Conservation (phyloP, 805 yeast genomes). For the Candida vartiovaarae region DNA sequence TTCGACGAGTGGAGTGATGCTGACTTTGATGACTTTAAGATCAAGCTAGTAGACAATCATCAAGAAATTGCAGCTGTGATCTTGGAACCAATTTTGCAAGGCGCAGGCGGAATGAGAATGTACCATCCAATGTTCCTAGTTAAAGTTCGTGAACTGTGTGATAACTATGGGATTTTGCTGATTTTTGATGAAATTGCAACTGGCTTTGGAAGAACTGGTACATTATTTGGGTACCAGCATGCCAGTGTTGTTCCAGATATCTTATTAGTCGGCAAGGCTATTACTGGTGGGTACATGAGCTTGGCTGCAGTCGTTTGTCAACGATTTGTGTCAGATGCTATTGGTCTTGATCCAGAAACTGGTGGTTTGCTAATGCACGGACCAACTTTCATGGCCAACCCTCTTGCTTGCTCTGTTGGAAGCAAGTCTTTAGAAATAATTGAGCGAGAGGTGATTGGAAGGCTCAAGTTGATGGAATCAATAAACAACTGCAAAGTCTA, state of each 20-base stretch:
- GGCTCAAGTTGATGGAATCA: conserved; percentile 4
- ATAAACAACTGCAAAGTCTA: not conserved
- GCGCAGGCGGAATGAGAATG: conserved; percentile 33
- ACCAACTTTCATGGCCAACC: conserved; percentile 25
- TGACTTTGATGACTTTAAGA: conserved; percentile 24
- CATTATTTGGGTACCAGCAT: conserved; percentile 29
- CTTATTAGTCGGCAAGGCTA: conserved; percentile 21
- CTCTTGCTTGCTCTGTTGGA: conserved; percentile 24
- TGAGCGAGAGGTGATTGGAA: conserved; percentile 19
- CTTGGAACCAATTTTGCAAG: conserved; percentile 31
- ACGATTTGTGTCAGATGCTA: conserved; percentile 13
- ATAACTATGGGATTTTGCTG: conserved; percentile 21
- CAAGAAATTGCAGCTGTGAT: conserved; percentile 30
- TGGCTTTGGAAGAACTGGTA: conserved; percentile 5
- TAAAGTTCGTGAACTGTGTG: conserved; percentile 27
- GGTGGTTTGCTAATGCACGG: conserved; percentile 25
- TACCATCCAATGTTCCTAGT: conserved; percentile 28
- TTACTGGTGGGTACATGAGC: conserved; percentile 23
- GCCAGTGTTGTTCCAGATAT: conserved; percentile 21
- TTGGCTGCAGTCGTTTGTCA: conserved; percentile 18
- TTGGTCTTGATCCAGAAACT: conserved; percentile 14
- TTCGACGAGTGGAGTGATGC: conserved; percentile 16
- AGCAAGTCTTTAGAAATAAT: conserved; percentile 19
- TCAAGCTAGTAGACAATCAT: conserved; percentile 23
- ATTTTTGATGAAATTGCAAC: conserved; percentile 32